Evolutionary conservation across 2,329 filamentous ascomycete genomes (phyloP).

Genomic region (Volutella citrinella): DNA sequence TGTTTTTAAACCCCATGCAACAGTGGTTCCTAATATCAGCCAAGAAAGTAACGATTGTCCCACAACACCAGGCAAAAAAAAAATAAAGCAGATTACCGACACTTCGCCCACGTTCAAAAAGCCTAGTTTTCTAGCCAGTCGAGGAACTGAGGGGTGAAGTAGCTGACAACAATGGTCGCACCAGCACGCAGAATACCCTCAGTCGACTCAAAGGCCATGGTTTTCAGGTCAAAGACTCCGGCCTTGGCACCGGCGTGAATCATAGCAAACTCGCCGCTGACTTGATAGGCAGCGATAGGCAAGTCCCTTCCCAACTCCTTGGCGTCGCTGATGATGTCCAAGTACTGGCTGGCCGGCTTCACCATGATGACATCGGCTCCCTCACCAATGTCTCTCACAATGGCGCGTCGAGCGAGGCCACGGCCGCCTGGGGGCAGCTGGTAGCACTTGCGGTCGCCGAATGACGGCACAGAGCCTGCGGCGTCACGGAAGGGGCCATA

Average conservation of each 20-base stretch:
- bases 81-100: constrained; percentile 10
- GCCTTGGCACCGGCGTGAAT: constrained; percentile 94
- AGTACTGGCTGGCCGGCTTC: constrained; percentile 91
- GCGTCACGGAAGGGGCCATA: constrained; percentile 98
- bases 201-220: constrained; percentile 92
- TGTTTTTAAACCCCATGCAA: no score
- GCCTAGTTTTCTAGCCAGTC: constrained; percentile 59
- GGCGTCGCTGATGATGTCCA: constrained; percentile 96
- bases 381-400: constrained; percentile 84
- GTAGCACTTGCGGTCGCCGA: constrained; percentile 95
- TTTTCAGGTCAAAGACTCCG: constrained; percentile 91
- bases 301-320: constrained; percentile 91
- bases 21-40: no score
- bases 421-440: constrained; percentile 91
- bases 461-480: constrained; percentile 84
- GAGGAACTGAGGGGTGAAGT: constrained; percentile 83
- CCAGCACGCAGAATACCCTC: constrained; percentile 92
- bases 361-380: constrained; percentile 99
- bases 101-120: no score
- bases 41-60: constrained; percentile 2
- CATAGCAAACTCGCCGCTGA: constrained; percentile 97
- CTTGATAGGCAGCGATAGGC: constrained; percentile 93
- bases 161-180: constrained; percentile 88
- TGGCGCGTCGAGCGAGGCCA: constrained; percentile 86
- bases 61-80: constrained; percentile 12